These are phyloP conservation scores for Kandelia obovata DNA, from an alignment of 345 rosid genomes.

Conservation along the genomic window DNA sequence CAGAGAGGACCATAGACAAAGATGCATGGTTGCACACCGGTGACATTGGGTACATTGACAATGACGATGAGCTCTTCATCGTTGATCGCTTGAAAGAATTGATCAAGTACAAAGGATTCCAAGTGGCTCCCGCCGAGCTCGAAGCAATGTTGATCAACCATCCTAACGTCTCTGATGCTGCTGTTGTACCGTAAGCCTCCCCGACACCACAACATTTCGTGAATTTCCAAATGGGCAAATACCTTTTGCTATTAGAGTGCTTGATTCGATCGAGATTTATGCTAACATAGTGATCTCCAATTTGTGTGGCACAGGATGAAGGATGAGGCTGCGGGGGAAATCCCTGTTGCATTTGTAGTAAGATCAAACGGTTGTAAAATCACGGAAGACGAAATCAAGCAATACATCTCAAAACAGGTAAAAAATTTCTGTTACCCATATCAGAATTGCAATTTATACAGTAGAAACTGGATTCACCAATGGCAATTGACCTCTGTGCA, in stretches of 20 bases:
- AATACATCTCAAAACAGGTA: conserved; percentile 75
- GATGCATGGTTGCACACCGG: conserved; percentile 66
- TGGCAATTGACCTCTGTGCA: no score
- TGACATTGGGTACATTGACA: conserved; percentile 59
- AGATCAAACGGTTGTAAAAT: conserved; percentile 55
- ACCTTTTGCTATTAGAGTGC: no score
- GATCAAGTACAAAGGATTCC: conserved; percentile 65
- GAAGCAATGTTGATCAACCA: conserved; percentile 53
- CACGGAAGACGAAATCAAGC: conserved; percentile 69
- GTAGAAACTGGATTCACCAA: no score
- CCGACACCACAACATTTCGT: neutral
- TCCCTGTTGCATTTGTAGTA: conserved; percentile 77
- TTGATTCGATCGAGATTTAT: neutral
- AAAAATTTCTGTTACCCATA: no score
- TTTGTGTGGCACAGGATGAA: conserved; percentile 50
- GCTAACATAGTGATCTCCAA: neutral
- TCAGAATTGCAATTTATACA: no score
- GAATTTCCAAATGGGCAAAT: conserved; percentile 2
- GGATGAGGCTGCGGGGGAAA: conserved; percentile 78
- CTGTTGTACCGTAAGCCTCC: conserved; percentile 54
- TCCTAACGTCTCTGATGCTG: conserved; percentile 55
- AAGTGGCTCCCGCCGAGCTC: conserved; percentile 68
- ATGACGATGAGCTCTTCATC: conserved; percentile 52
- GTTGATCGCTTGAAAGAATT: conserved; percentile 62
- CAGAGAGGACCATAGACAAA: conserved; percentile 48